A percentile compares a stretch with the other conserved stretches of the same genome.
Conservation (phyloP, 2,329 filamentous ascomycete genomes). For the Ambrosiella beaveri region DNA sequence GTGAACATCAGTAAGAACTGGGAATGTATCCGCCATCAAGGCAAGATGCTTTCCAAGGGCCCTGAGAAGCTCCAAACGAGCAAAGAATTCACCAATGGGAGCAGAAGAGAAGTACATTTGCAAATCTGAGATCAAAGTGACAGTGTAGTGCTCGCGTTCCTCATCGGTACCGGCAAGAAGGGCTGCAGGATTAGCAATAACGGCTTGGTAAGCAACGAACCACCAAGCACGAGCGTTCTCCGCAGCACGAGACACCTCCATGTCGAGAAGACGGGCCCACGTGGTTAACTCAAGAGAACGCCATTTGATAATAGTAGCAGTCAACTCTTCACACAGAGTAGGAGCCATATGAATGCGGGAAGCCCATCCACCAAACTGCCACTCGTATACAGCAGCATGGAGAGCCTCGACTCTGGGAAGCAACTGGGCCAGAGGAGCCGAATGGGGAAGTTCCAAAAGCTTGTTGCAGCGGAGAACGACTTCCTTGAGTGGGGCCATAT, state of each 20-base stretch:
- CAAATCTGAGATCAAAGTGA: constrained; percentile 56
- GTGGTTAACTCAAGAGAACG: constrained; percentile 78
- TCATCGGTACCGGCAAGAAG: constrained; percentile 42
- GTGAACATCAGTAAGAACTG: constrained; percentile 38
- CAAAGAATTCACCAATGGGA: constrained; percentile 62
- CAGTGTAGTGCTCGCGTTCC: constrained; percentile 41
- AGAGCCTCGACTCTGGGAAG: constrained; percentile 78
- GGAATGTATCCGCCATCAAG: constrained; percentile 37
- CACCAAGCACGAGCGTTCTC: constrained; percentile 81
- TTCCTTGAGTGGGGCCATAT: constrained; percentile 63
- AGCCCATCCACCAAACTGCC: constrained; percentile 75
- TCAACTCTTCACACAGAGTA: constrained; percentile 58
- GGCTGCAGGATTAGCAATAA: constrained; percentile 57
- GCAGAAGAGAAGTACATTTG: constrained; percentile 64
- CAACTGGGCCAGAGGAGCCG: constrained; percentile 71
- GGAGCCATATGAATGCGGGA: constrained; percentile 59
- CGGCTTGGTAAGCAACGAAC: constrained; percentile 86
- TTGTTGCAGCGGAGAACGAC: constrained; percentile 59
- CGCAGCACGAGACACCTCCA: constrained; percentile 59
- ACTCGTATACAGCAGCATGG: constrained; percentile 73
- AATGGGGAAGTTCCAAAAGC: constrained; percentile 56
- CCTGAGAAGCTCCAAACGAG: constrained; percentile 53
- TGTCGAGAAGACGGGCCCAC: constrained; percentile 76
- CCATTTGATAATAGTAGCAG: constrained; percentile 71
- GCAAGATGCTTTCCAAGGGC: constrained; percentile 49